These are phyloP conservation scores for Hortaea werneckii DNA, from an alignment of 2,329 filamentous ascomycete species.

Conservation along the genomic window DNA sequence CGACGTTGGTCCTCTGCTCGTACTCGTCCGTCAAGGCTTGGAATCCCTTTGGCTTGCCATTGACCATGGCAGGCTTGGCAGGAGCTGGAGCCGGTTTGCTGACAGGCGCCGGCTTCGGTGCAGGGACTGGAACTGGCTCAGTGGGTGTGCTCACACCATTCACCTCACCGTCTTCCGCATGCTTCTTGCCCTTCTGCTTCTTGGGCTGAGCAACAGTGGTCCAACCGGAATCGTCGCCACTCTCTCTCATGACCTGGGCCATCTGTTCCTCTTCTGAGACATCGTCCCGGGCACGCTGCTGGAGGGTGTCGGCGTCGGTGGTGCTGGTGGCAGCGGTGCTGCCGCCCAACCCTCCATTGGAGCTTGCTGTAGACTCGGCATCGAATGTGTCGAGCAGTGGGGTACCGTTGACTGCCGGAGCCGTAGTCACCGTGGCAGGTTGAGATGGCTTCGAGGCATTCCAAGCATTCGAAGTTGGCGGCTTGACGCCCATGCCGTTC, in stretches of 20 bases:
- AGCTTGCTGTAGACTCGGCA: slow-evolving; percentile 30
- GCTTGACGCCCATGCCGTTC: slow-evolving; percentile 53
- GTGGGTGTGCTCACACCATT: slow-evolving; percentile 2
- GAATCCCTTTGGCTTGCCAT: slow-evolving; percentile 15
- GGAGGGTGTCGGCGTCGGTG: slow-evolving; percentile 14
- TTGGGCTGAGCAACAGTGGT: slow-evolving; percentile 46
- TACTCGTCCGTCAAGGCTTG: slow-evolving; percentile 13
- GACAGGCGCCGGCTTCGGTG: neutral
- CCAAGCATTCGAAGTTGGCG: slow-evolving; percentile 47
- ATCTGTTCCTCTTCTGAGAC: slow-evolving; percentile 54
- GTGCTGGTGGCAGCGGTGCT: slow-evolving; percentile 29
- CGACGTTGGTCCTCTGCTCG: slow-evolving; percentile 11
- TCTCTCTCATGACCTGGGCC: slow-evolving; percentile 38
- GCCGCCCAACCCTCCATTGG: slow-evolving; percentile 25
- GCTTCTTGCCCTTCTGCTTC: slow-evolving; percentile 46
- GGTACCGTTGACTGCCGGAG: slow-evolving; percentile 9
- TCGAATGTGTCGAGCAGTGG: slow-evolving; percentile 44
- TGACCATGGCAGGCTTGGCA: slow-evolving; percentile 8
- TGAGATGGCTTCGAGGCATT: slow-evolving; percentile 17
- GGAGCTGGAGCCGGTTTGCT: slow-evolving; percentile 6
- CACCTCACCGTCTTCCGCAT: slow-evolving; percentile 4
- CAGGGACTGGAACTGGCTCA: neutral
- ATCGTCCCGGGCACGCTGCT: slow-evolving; percentile 32
- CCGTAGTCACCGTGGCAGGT: slow-evolving; percentile 12
- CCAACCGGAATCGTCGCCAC: slow-evolving; percentile 46